Evolutionary conservation across 768 basidiomycete species (phyloP).

Genomic region (Boletus pseudopeckii): DNA sequence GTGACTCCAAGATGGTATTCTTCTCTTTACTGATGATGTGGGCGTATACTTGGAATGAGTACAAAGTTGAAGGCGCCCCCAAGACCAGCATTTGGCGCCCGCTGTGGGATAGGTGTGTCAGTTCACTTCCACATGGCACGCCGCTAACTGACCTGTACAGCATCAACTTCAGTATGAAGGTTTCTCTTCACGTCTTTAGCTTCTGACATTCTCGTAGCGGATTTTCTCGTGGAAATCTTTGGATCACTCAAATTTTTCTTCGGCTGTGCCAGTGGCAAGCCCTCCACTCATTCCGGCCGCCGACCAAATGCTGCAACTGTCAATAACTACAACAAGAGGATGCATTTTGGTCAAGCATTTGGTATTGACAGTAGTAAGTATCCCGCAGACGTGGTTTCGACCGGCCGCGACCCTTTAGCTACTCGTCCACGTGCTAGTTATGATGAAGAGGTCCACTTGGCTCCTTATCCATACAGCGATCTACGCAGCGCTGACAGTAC

Average conservation of each 20-base stretch:
- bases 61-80: slow-evolving; percentile 41
- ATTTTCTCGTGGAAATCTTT: slow-evolving; percentile 65
- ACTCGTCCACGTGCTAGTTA: slow-evolving; percentile 29
- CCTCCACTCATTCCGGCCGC: slow-evolving; percentile 20
- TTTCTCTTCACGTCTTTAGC: not conserved
- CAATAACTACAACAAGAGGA: slow-evolving; percentile 23
- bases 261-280: slow-evolving; percentile 35
- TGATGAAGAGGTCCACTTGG: slow-evolving; percentile 41
- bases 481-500: slow-evolving; percentile 3
- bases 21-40: slow-evolving; percentile 78
- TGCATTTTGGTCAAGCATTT: slow-evolving; percentile 40
- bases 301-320: slow-evolving; percentile 18
- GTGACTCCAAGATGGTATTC: slow-evolving; percentile 65
- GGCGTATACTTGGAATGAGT: slow-evolving; percentile 76
- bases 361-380: slow-evolving; percentile 28
- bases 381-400: slow-evolving; percentile 4
- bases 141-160: slow-evolving; percentile 24
- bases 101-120: slow-evolving; percentile 55
- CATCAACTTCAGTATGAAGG: slow-evolving; percentile 43
- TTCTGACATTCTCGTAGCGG: slow-evolving; percentile 39
- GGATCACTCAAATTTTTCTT: slow-evolving; percentile 62
- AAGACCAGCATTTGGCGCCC: slow-evolving; percentile 65
- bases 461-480: slow-evolving; percentile 33
- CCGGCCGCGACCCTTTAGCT: slow-evolving; percentile 5
- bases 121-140: not conserved